Conservation (phyloP, 306 rosid genomes). For the Pterocarpus macrocarpus region DNA sequence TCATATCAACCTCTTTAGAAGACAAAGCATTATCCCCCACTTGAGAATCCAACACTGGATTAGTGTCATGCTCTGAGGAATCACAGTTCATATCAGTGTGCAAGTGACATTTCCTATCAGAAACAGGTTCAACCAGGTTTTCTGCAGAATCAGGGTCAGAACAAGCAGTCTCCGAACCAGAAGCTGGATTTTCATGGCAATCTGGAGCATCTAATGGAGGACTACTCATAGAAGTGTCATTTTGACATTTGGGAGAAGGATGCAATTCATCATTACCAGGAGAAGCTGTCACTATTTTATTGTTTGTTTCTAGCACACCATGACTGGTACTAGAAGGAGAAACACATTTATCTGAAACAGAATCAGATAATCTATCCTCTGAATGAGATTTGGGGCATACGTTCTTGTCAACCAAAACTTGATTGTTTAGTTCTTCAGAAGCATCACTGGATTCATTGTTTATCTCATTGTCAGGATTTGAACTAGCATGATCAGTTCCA, state of each 20-base stretch:
- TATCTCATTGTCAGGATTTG: constrained; percentile 49
- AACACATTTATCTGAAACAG: constrained; percentile 47
- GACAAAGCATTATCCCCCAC: constrained; percentile 40
- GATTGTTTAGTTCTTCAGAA: constrained; percentile 51
- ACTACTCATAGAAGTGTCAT: constrained; percentile 41
- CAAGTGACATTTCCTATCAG: constrained; percentile 41
- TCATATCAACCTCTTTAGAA: constrained; percentile 49
- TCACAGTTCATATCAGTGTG: constrained; percentile 34
- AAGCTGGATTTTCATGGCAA: constrained; percentile 46
- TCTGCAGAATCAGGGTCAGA: constrained; percentile 46
- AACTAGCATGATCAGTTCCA: constrained; percentile 57
- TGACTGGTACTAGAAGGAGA: constrained; percentile 47
- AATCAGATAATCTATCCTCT: constrained; percentile 48
- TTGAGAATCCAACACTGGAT: constrained; percentile 42
- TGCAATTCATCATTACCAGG: constrained; percentile 38
- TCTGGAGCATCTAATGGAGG: constrained; percentile 43
- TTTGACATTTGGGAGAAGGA: constrained; percentile 45
- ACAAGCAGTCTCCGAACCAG: constrained; percentile 44
- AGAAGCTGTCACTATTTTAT: constrained; percentile 25
- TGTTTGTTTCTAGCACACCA: constrained; percentile 26
- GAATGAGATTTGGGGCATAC: constrained; percentile 51
- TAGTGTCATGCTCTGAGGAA: constrained; percentile 40
- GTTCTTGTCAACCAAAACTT: constrained; percentile 39
- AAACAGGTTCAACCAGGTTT: constrained; percentile 51
- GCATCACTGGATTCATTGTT: constrained; percentile 59